A percentile compares a stretch with the other conserved stretches of the same genome.
Evolutionary conservation across 495 filamentous ascomycete genomes (phyloP).

Genomic region (Penicillium bovifimosum): DNA sequence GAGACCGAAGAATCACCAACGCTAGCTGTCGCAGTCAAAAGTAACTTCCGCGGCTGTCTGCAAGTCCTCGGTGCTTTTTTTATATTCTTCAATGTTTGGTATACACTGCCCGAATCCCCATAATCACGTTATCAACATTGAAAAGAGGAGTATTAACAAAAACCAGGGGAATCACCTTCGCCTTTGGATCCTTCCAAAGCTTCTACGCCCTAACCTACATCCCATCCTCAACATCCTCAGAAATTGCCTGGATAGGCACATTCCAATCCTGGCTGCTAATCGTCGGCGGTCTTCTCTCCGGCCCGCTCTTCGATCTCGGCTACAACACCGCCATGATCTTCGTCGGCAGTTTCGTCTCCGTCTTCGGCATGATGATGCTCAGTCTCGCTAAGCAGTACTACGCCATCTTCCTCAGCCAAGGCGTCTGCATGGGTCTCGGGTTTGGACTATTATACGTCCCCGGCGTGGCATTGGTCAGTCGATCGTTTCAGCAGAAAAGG

Average conservation of each 20-base stretch:
- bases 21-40: background rate
- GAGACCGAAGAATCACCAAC: background rate
- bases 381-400: slow-evolving; percentile 29
- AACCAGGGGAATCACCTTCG: slow-evolving; percentile 30
- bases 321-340: slow-evolving; percentile 28
- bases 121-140: too few species aligned
- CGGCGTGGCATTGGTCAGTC: slow-evolving; percentile 34
- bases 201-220: slow-evolving; percentile 34
- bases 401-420: slow-evolving; percentile 33
- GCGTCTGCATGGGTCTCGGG: slow-evolving; percentile 31
- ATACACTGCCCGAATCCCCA: background rate
- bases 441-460: slow-evolving; percentile 37
- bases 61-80: slow-evolving; percentile 27
- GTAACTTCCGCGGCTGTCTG: slow-evolving; percentile 12
- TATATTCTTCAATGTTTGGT: slow-evolving; percentile 31
- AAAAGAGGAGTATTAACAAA: too few species aligned
- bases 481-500: slow-evolving; percentile 31
- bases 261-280: slow-evolving; percentile 38
- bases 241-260: slow-evolving; percentile 45
- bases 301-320: slow-evolving; percentile 42
- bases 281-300: slow-evolving; percentile 32
- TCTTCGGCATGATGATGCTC: slow-evolving; percentile 44
- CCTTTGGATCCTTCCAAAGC: slow-evolving; percentile 43
- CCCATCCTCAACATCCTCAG: slow-evolving; percentile 13
- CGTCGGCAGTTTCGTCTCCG: slow-evolving; percentile 19